phyloP scores from a whole-genome alignment of 805 yeast species.

The Ogataea allantospora region DNA sequence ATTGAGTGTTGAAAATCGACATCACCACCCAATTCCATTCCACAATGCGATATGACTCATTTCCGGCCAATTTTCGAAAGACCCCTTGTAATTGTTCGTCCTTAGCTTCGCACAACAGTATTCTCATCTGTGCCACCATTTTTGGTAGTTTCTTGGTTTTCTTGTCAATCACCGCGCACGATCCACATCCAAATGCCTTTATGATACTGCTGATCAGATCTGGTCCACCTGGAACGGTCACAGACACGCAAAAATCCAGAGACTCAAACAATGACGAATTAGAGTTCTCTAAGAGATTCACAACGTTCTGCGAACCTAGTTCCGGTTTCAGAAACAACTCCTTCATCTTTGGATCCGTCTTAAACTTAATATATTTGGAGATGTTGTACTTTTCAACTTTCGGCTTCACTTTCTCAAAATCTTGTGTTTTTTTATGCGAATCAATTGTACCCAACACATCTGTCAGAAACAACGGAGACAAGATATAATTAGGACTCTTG shows the following conservation, averaged over 20 bases:
- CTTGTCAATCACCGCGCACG: slow-evolving; percentile 19
- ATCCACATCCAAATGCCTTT: slow-evolving; percentile 51
- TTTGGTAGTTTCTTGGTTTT: slow-evolving; percentile 19
- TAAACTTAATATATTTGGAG: slow-evolving; percentile 30
- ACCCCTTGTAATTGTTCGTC: slow-evolving; percentile 35
- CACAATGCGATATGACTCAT: slow-evolving; percentile 36
- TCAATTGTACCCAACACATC: slow-evolving; percentile 43
- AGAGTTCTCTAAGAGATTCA: slow-evolving; percentile 24
- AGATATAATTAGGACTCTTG: slow-evolving; percentile 46
- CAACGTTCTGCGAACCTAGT: slow-evolving; percentile 19
- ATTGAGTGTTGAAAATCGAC: slow-evolving; percentile 49
- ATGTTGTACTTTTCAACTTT: slow-evolving; percentile 27
- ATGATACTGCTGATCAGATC: slow-evolving; percentile 56
- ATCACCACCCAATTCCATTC: slow-evolving; percentile 68
- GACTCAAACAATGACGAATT: slow-evolving; percentile 42
- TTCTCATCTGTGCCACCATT: slow-evolving; percentile 18
- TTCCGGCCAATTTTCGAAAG: slow-evolving; percentile 26
- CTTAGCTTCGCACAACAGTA: slow-evolving; percentile 24
- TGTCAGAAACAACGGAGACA: slow-evolving; percentile 54
- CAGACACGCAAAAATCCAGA: slow-evolving; percentile 52
- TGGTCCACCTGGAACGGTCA: slow-evolving; percentile 59
- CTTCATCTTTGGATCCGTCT: slow-evolving; percentile 33
- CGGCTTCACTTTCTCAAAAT: slow-evolving; percentile 29
- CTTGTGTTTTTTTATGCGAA: slow-evolving; percentile 22
- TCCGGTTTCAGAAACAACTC: slow-evolving; percentile 33